A percentile compares a stretch with the other conserved stretches of the same genome.
These are phyloP conservation scores for Aspergillus versicolor DNA, from an alignment of 2,329 filamentous ascomycete genomes.

Conservation along the genomic window DNA sequence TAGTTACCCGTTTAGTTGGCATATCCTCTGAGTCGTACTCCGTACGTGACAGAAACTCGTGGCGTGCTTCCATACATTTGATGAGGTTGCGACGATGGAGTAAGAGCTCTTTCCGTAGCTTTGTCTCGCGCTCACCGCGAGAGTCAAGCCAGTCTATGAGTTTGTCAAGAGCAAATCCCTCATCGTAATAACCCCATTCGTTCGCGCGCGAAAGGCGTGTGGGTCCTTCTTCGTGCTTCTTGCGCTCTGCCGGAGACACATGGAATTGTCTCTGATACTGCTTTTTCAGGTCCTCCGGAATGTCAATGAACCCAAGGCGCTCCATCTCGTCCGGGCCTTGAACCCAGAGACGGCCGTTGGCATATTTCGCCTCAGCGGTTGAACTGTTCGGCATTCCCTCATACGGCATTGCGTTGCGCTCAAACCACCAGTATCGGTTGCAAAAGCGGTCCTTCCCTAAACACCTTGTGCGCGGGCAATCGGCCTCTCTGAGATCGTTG, in stretches of 20 bases:
- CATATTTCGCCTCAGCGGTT: constrained; percentile 81
- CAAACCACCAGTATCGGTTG: constrained; percentile 99
- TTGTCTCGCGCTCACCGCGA: constrained; percentile 80
- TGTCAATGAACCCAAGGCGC: constrained; percentile 79
- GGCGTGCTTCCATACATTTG: constrained; percentile 76
- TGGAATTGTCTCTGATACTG: constrained; percentile 76
- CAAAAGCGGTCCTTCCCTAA: constrained; percentile 95
- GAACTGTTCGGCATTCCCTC: constrained; percentile 84
- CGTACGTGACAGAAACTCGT: constrained; percentile 63
- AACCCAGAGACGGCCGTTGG: constrained; percentile 93
- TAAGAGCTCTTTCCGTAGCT: constrained; percentile 81
- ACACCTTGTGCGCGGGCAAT: constrained; percentile 85
- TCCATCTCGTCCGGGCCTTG: constrained; percentile 92
- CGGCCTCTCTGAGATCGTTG: constrained; percentile 88
- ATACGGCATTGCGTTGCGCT: constrained; percentile 97
- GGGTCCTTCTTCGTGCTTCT: constrained; percentile 77
- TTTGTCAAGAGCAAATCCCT: constrained; percentile 72
- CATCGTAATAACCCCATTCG: constrained; percentile 91
- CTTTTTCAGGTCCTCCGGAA: constrained; percentile 67
- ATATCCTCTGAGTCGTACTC: constrained; percentile 49
- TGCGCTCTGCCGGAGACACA: constrained; percentile 82
- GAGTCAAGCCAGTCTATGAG: constrained; percentile 87
- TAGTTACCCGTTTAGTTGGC: constrained; percentile 57
- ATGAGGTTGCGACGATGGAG: constrained; percentile 73
- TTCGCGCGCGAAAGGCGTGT: constrained; percentile 73